Base-by-base conservation (phyloP, 768 basidiomycete species). In the Suillus alpinus region DNA sequence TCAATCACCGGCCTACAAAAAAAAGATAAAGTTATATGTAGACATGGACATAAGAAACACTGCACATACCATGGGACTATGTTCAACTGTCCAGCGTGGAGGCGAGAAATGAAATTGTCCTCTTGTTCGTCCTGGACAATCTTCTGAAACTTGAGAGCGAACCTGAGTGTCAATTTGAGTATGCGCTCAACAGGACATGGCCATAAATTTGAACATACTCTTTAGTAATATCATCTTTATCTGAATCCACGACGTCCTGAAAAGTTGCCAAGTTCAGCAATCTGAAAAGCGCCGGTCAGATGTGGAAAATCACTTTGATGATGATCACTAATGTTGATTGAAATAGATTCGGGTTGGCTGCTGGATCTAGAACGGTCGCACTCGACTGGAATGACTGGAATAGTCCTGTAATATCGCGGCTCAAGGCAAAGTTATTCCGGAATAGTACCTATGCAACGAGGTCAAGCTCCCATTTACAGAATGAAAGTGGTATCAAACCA, bases 91-190 rank as follows among this genome's bases (percentile, higher is more conserved):
- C 86, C 86, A 0, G 77, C 75, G 60, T 87, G 87, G 6, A 87
- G 76, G 1, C 78, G 80, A 16, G 84, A 80, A 59, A 88, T 86
- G 65, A 88, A 87, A 61, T 88, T 88, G 0, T 81, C 74, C 34
- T 77, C 82, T 68, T 86, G 84, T 60, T 88, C 85, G 4, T 83
- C 77, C 58, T 83, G 78, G 16, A 88, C 84, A n/a, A 87, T 86
- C 70, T 80, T 77, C 71, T 84, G 74, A 65, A 87, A 83, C 61
- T 86, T 86, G 13, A 80, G 73, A 2, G 75, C 76, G 64, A 87
- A 86, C 58, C 85, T 87, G 40, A 5, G 5, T 58, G 10, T 49
- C 26, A n/a, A 14, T 26, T 59, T 37, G 59, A 44, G 41, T 34
- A 29, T 0, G 7, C 8, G 4, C 9, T 41, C 8, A 20, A 29